Evolutionary conservation across 441 rosid species (phyloP).

Genomic region (Isatis lusitanica): DNA sequence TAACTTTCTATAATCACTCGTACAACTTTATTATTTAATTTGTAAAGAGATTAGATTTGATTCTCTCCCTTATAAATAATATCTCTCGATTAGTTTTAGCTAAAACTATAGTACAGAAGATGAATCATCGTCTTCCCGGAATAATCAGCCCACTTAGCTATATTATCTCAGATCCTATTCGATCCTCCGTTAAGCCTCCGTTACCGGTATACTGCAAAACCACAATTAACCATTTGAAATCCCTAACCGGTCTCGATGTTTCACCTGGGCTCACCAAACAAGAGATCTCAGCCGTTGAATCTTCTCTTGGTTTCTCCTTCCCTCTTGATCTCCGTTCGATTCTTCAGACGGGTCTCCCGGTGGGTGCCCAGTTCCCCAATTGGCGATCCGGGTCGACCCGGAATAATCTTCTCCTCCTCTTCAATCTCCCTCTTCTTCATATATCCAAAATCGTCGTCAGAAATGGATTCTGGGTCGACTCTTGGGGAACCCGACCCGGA

Average conservation of each 20-base stretch:
- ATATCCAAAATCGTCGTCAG: constrained; percentile 46
- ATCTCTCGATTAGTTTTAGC: background rate
- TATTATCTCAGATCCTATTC: constrained; percentile 16
- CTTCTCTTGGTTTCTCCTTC: constrained; percentile 56
- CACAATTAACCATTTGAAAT: constrained; percentile 50
- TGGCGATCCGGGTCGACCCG: constrained; percentile 69
- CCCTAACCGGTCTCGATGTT: constrained; percentile 49
- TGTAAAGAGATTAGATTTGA: constrained; percentile 4
- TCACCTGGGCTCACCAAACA: constrained; percentile 59
- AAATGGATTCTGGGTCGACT: constrained; percentile 61
- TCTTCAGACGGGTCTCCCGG: constrained; percentile 77
- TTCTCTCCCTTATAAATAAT: background rate
- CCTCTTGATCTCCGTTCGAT: constrained; percentile 87
- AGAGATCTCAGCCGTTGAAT: constrained; percentile 66
- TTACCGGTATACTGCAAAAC: constrained; percentile 63
- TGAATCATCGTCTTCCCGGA: constrained; percentile 29
- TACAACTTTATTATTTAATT: background rate
- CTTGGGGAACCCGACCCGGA: constrained; percentile 64
- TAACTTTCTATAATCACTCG: constrained; percentile 4
- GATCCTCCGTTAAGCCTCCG: constrained; percentile 32
- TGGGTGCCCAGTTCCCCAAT: constrained; percentile 66
- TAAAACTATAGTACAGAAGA: background rate
- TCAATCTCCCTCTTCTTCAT: constrained; percentile 51
- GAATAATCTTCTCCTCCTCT: constrained; percentile 48
- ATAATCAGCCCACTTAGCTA: constrained; percentile 26